Conservation (phyloP, 2,329 filamentous ascomycete species). For the Nothophoma quercina region DNA sequence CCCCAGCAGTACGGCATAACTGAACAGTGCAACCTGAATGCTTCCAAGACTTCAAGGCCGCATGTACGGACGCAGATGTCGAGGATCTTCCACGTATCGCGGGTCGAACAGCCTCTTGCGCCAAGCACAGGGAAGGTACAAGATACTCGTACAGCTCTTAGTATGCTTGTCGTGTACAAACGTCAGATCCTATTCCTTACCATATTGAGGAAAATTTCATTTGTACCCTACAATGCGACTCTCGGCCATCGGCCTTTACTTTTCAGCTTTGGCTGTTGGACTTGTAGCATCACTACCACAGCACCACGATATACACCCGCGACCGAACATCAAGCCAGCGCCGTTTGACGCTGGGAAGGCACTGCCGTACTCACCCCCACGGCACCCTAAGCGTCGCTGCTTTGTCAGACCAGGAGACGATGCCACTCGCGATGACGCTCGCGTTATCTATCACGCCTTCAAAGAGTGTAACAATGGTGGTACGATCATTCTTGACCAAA, state of each 20-base stretch:
- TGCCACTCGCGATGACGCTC: conserved; percentile 51
- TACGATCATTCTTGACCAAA: conserved; percentile 54
- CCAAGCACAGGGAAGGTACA: not conserved
- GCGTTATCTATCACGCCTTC: conserved; percentile 59
- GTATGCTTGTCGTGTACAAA: not conserved
- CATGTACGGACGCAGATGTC: not conserved
- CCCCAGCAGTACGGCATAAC: not conserved
- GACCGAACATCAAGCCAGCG: not conserved
- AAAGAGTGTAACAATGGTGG: conserved; percentile 65
- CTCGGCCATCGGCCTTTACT: not conserved
- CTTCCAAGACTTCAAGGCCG: not conserved
- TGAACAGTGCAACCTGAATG: not conserved
- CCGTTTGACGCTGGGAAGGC: not conserved
- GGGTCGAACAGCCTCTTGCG: not conserved
- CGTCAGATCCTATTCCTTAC: not conserved
- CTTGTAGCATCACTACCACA: not conserved
- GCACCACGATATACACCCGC: not conserved
- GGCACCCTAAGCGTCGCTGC: conserved; percentile 7
- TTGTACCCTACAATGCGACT: not conserved
- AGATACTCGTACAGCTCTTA: not conserved
- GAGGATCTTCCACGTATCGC: conserved; percentile 3
- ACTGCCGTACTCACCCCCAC: conserved; percentile 2
- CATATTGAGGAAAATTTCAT: not conserved
- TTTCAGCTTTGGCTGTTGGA: not conserved
- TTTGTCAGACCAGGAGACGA: conserved; percentile 24